A percentile compares a stretch with the other conserved stretches of the same genome.
phyloP scores from a whole-genome alignment of 164 flowering plant species.

The Macadamia integrifolia region DNA sequence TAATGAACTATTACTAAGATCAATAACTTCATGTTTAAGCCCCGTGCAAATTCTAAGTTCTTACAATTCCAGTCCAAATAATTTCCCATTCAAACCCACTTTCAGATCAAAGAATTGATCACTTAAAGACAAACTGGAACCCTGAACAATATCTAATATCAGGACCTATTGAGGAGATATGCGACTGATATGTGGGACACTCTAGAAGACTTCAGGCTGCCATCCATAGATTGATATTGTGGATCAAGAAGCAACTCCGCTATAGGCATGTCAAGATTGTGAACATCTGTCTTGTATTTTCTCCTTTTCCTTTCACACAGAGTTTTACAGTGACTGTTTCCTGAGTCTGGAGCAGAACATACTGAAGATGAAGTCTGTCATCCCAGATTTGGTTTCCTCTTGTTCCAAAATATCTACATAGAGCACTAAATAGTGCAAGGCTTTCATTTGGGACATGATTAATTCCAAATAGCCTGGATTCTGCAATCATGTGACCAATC shows the following conservation, averaged over 20 bases:
- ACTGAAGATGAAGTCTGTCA: slow-evolving; percentile 84
- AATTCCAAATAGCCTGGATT: slow-evolving; percentile 41
- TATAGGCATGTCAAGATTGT: slow-evolving; percentile 18
- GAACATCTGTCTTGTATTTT: slow-evolving; percentile 21
- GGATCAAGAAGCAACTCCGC: slow-evolving; percentile 26
- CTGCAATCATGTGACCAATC: slow-evolving; percentile 45
- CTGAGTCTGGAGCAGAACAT: slow-evolving; percentile 69
- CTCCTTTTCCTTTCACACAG: slow-evolving; percentile 38
- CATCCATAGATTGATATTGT: slow-evolving; percentile 19
- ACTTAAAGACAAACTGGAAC: slow-evolving; percentile 13
- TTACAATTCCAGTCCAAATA: slow-evolving; percentile 17
- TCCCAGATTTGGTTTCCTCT: slow-evolving; percentile 78
- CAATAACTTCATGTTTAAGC: slow-evolving; percentile 50
- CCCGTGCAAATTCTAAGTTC: slow-evolving; percentile 21
- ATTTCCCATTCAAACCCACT: slow-evolving; percentile 15
- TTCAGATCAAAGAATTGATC: slow-evolving; percentile 23
- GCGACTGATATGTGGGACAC: slow-evolving; percentile 18
- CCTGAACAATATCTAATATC: slow-evolving; percentile 17
- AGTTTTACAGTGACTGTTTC: slow-evolving; percentile 25
- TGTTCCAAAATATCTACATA: slow-evolving; percentile 71
- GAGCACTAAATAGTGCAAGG: slow-evolving; percentile 47
- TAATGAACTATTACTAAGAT: slow-evolving; percentile 25
- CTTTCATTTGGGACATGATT: slow-evolving; percentile 63
- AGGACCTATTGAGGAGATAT: slow-evolving; percentile 11
- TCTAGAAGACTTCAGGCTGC: slow-evolving; percentile 16